Conservation (phyloP, 169 alveolate species). For the Cryptosporidium bovis region DNA sequence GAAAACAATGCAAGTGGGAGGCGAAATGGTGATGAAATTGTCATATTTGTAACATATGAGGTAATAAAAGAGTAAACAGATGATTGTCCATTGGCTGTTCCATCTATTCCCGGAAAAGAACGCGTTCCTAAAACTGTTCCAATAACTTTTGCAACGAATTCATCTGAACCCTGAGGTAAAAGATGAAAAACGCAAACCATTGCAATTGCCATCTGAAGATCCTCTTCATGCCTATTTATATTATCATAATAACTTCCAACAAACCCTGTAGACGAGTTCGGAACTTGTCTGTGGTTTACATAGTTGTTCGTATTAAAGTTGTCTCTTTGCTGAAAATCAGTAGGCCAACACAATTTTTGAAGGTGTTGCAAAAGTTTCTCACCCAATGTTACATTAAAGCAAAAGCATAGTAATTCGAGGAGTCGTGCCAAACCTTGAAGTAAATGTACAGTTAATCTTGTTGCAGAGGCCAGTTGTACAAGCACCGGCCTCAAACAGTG, state of each 20-base stretch:
- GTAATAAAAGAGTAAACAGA: constrained; percentile 61
- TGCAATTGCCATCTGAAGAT: constrained; percentile 71
- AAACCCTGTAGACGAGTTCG: constrained; percentile 15
- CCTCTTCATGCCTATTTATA: constrained; percentile 53
- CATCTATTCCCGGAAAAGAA: constrained; percentile 65
- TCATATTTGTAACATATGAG: constrained; percentile 51
- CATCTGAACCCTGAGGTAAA: constrained; percentile 74
- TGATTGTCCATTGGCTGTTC: constrained; percentile 44
- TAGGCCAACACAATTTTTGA: constrained; percentile 71
- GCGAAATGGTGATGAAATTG: constrained; percentile 66
- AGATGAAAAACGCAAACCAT: constrained; percentile 69
- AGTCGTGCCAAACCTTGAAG: constrained; percentile 71
- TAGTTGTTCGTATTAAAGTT: constrained; percentile 6
- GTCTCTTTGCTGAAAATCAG: constrained; percentile 55
- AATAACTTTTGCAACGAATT: constrained; percentile 61
- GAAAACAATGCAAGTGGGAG: constrained; percentile 72
- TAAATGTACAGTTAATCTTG: constrained; percentile 59
- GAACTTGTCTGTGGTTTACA: constrained; percentile 10
- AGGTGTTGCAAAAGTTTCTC: constrained; percentile 68
- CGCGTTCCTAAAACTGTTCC: constrained; percentile 65
- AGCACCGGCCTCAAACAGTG: constrained; percentile 71
- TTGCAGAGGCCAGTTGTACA: constrained; percentile 68
- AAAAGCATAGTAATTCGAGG: constrained; percentile 51
- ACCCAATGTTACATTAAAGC: constrained; percentile 70
- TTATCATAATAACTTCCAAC: neutral